A percentile compares a stretch with the other conserved stretches of the same genome.
These are phyloP conservation scores for Mortierella sp. DNA, from an alignment of 371 early-diverging fungal genomes.

Conservation along the genomic window DNA sequence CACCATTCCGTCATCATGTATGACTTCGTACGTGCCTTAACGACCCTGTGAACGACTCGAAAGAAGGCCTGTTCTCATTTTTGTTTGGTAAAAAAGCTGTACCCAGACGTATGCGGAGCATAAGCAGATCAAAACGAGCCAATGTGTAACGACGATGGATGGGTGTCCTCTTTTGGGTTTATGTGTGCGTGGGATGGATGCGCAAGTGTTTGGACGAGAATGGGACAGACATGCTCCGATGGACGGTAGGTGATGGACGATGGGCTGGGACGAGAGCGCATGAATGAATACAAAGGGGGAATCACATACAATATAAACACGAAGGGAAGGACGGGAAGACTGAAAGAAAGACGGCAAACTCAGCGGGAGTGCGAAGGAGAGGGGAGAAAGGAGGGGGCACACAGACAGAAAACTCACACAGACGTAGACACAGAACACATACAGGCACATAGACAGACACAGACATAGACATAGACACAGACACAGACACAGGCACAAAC, in stretches of 20 bases:
- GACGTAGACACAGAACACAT: not conserved
- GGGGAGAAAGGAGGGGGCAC: not conserved
- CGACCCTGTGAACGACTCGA: too few species aligned
- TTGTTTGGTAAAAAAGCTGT: too few species aligned
- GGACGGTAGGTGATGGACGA: not conserved
- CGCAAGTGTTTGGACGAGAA: not conserved
- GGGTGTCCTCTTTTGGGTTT: not conserved
- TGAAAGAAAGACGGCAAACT: constrained; percentile 1
- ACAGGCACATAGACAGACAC: not conserved
- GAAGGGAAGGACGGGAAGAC: not conserved
- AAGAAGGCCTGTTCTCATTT: too few species aligned
- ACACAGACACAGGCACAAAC: not conserved
- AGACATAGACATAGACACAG: not conserved
- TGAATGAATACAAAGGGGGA: not conserved
- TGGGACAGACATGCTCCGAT: too few species aligned
- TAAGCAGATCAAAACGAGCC: too few species aligned
- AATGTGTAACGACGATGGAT: too few species aligned
- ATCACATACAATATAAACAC: not conserved
- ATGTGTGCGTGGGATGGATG: constrained; percentile 1
- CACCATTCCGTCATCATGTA: too few species aligned
- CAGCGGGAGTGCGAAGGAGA: not conserved
- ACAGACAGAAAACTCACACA: too few species aligned
- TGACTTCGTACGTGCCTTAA: too few species aligned
- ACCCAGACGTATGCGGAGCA: too few species aligned
- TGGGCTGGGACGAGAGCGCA: not conserved